Conservation (phyloP, 1,139 yeast species). For the Hanseniaspora sp. region DNA sequence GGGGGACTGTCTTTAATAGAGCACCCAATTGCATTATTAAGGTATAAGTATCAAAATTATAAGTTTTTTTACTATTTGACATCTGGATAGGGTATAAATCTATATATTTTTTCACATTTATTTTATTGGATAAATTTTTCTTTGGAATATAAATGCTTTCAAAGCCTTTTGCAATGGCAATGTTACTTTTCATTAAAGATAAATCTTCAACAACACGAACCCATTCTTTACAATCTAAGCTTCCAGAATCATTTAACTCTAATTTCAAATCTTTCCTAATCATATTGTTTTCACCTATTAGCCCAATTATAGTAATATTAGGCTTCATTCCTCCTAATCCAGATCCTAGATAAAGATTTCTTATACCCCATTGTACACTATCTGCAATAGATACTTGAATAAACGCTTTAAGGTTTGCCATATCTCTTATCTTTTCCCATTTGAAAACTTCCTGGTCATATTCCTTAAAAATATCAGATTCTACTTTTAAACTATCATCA, state of each 20-base stretch:
- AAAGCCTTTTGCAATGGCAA: slow-evolving; percentile 88
- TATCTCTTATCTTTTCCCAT: slow-evolving; percentile 72
- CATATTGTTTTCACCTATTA: slow-evolving; percentile 41
- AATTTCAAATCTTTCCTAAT: slow-evolving; percentile 50
- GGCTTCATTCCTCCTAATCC: slow-evolving; percentile 98
- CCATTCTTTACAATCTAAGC: slow-evolving; percentile 71
- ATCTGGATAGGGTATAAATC: slow-evolving; percentile 93
- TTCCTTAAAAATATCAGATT: slow-evolving; percentile 45
- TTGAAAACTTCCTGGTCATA: slow-evolving; percentile 67
- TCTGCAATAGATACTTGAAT: slow-evolving; percentile 88
- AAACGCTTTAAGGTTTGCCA: slow-evolving; percentile 74
- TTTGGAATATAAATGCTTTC: slow-evolving; percentile 48
- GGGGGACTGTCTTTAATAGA: slow-evolving; percentile 80
- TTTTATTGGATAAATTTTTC: slow-evolving; percentile 21
- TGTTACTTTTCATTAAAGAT: slow-evolving; percentile 82
- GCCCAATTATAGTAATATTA: slow-evolving; percentile 82
- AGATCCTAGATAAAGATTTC: slow-evolving; percentile 81
- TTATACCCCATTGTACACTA: slow-evolving; percentile 85
- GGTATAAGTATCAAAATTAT: slow-evolving; percentile 91
- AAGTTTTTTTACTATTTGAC: slow-evolving; percentile 67
- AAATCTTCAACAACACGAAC: slow-evolving; percentile 85
- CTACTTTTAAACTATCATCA: slow-evolving; percentile 14
- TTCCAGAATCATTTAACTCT: slow-evolving; percentile 63
- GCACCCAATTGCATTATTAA: slow-evolving; percentile 87
- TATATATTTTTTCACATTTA: slow-evolving; percentile 39